Evolutionary conservation across 805 yeast genomes (phyloP), one percentile per base, ranked within the genome.

Genomic region (Yamadazyma kitorensis): DNA sequence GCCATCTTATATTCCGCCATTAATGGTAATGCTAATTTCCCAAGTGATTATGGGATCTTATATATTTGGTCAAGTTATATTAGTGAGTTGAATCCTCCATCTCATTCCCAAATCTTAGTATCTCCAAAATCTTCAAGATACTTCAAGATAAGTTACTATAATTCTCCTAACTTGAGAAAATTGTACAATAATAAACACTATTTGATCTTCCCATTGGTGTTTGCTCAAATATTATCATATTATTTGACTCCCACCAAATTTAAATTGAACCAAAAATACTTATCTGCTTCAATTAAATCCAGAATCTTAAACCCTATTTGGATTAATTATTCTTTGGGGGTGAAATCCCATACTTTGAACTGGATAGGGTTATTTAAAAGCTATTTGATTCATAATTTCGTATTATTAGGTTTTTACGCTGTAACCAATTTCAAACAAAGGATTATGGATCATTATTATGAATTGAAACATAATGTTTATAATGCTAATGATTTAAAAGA

Each of bases 301-400:
- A 39, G 51, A 19, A 46, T 62, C 4, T 49, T 65, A 37, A 60
- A 63, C 34, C 71, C 72, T 1, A 61, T 67, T 31, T 67, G 72
- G 72, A 55, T 52, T 33, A 61, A 64, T 39, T 65, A 52, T 39
- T 45, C 57, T 18, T 43, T 63, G 33, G 62, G 64, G 6, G 49
- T 45, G 12, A 43, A 40, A 7, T 31, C 46, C 14, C 54, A 50
- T 20, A 25, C 48, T 12, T 20, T 67, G 18, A 47, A 58, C 21
- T 63, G 64, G 62, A 12, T 41, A 6, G 60, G 64, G 3, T 39
- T 64, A 18, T 17, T 49, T 3, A 34, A 37, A 19, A 50, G 51
- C 21, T 66, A 65, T 36, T 24, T 47, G 7, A 26, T 39, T 4
- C 66, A 58, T 37, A 58, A 62, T 36, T 31, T 42, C 7, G 31